Percentiles rank a stretch among this genome's conserved stretches.
Conservation (phyloP, 2,329 filamentous ascomycete genomes). For the Colletotrichum sp. region DNA sequence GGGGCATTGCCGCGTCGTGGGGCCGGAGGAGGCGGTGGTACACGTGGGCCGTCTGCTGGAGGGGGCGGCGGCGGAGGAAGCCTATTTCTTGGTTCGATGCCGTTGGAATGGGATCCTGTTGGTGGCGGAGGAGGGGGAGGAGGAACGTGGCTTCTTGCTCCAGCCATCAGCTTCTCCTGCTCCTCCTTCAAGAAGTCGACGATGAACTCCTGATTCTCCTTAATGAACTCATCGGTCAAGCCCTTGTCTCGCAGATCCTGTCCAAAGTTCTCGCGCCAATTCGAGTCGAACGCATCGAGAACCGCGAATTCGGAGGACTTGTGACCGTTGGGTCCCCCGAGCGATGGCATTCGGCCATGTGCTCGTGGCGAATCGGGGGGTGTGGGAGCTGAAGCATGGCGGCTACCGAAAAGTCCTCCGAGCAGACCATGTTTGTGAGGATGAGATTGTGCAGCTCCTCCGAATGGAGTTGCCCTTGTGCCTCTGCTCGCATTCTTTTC, state of each 20-base stretch:
- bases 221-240: conserved; percentile 70
- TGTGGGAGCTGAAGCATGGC: conserved; percentile 62
- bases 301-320: conserved; percentile 63
- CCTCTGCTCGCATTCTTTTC: conserved; percentile 95
- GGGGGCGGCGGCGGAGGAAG: conserved; percentile 41
- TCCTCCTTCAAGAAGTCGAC: conserved; percentile 67
- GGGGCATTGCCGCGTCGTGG: conserved; percentile 50
- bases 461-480: conserved; percentile 80
- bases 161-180: conserved; percentile 45
- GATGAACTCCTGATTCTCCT: conserved; percentile 72
- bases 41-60: conserved; percentile 27
- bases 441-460: conserved; percentile 47
- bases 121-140: conserved; percentile 31
- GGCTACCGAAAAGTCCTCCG: conserved; percentile 66
- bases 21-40: conserved; percentile 46
- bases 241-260: conserved; percentile 68
- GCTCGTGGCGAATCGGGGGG: conserved; percentile 62
- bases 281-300: conserved; percentile 67
- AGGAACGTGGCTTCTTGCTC: conserved; percentile 14
- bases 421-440: conserved; percentile 54
- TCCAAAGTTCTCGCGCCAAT: conserved; percentile 70
- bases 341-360: conserved; percentile 42
- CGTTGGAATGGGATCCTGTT: conserved; percentile 31
- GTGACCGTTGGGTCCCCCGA: conserved; percentile 51
- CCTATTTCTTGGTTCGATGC: conserved; percentile 33